Evolutionary conservation across 225 moss, liverwort and hornwort genomes (phyloP).

Genomic region (Climacium dendroides): DNA sequence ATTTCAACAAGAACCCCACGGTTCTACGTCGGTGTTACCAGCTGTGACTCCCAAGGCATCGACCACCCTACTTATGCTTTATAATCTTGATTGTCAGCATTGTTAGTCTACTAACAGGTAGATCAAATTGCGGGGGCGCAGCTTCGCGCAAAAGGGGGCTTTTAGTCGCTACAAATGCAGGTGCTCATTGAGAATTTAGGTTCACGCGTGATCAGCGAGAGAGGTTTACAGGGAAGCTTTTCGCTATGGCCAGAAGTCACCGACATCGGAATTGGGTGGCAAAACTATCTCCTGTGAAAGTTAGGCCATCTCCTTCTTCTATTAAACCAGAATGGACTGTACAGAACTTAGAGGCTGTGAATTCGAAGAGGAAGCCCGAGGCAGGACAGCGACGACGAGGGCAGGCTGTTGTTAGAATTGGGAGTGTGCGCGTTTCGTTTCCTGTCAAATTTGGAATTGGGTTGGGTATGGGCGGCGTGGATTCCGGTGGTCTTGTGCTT

Average conservation of each 20-base stretch:
- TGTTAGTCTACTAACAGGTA: background rate
- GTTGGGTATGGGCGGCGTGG: slow-evolving; percentile 48
- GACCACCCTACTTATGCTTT: background rate
- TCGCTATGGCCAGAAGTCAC: slow-evolving; percentile 20
- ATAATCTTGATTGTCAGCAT: background rate
- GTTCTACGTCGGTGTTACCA: background rate
- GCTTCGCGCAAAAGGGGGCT: background rate
- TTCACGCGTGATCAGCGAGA: background rate
- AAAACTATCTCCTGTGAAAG: slow-evolving; percentile 9
- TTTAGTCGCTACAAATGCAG: background rate
- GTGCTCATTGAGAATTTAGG: background rate
- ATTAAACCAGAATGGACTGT: slow-evolving; percentile 12
- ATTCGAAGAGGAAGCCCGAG: background rate
- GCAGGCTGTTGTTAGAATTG: background rate
- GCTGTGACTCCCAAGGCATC: background rate
- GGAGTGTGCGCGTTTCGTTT: slow-evolving; percentile 57
- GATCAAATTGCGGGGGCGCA: background rate
- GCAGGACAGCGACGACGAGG: background rate
- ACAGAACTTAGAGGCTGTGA: background rate
- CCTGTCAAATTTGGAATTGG: slow-evolving; percentile 63
- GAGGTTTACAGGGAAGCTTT: background rate
- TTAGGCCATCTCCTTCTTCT: background rate
- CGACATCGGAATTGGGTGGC: slow-evolving; percentile 19
- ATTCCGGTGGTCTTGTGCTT: slow-evolving; percentile 46
- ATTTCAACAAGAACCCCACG: background rate